These are phyloP conservation scores for Phytophthora chlamydospora DNA, from an alignment of 352 stramenopile genomes.

Conservation along the genomic window DNA sequence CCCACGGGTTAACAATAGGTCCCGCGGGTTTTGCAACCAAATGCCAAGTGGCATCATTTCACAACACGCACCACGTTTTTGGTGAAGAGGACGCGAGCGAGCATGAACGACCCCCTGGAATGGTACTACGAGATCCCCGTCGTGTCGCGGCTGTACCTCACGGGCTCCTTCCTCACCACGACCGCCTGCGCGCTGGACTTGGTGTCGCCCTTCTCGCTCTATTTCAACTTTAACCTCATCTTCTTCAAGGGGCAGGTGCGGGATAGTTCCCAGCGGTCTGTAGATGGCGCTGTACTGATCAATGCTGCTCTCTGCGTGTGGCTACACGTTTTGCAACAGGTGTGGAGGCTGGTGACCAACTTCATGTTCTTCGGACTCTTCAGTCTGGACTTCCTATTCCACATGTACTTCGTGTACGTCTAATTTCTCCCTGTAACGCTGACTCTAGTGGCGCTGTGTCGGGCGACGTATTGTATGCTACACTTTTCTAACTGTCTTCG, in stretches of 20 bases:
- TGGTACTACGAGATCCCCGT: slow-evolving; percentile 99
- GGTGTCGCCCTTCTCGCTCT: slow-evolving; percentile 96
- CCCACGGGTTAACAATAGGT: background rate
- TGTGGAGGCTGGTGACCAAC: slow-evolving; percentile 97
- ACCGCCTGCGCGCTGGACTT: slow-evolving; percentile 96
- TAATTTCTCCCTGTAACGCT: slow-evolving; percentile 5
- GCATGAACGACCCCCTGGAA: slow-evolving; percentile 89
- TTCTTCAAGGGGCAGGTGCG: slow-evolving; percentile 96
- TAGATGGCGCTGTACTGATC: background rate
- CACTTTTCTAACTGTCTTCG: background rate
- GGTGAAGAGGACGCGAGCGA: slow-evolving; percentile 5
- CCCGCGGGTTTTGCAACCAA: background rate
- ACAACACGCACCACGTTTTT: slow-evolving; percentile 11
- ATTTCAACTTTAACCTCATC: slow-evolving; percentile 96
- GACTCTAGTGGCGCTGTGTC: background rate
- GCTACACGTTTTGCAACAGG: slow-evolving; percentile 33
- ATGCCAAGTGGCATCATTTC: slow-evolving; percentile 47
- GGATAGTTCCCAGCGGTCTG: no score
- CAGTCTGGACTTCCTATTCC: slow-evolving; percentile 99
- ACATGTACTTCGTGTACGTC: slow-evolving; percentile 99
- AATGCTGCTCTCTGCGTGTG: background rate
- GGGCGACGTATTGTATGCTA: no score
- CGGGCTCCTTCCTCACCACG: slow-evolving; percentile 97
- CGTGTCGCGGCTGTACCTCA: slow-evolving; percentile 98
- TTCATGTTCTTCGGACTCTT: slow-evolving; percentile 99